Percentiles rank a stretch among this genome's conserved stretches.
phyloP scores from a whole-genome alignment of 2,329 filamentous ascomycete species.

The Aspergillus neoniger region DNA sequence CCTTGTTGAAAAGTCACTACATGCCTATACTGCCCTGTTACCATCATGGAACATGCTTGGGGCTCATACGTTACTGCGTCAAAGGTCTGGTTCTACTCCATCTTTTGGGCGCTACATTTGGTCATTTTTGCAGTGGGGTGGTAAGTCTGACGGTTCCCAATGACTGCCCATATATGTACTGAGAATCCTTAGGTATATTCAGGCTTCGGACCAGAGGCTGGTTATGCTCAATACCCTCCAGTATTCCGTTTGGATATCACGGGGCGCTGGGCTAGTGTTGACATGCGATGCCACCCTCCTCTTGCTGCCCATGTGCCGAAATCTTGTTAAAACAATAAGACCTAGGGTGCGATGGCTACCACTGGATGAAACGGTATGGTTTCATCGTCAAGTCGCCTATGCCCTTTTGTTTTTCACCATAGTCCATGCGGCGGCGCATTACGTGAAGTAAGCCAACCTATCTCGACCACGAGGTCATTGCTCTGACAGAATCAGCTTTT shows the following conservation, averaged over 20 bases:
- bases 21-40: slow-evolving; percentile 27
- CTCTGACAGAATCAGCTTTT: slow-evolving; percentile 66
- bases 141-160: slow-evolving; percentile 54
- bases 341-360: slow-evolving; percentile 87
- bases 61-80: slow-evolving; percentile 64
- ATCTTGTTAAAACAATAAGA: slow-evolving; percentile 77
- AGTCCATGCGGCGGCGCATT: slow-evolving; percentile 77
- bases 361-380: slow-evolving; percentile 95
- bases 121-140: slow-evolving; percentile 82
- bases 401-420: slow-evolving; percentile 79
- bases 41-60: slow-evolving; percentile 47
- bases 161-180: slow-evolving; percentile 2
- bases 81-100: slow-evolving; percentile 75
- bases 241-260: slow-evolving; percentile 93
- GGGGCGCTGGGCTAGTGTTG: slow-evolving; percentile 85
- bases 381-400: slow-evolving; percentile 94
- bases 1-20: slow-evolving; percentile 4
- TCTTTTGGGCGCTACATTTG: slow-evolving; percentile 80
- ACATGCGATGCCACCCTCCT: slow-evolving; percentile 85
- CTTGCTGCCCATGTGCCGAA: slow-evolving; percentile 90
- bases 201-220: slow-evolving; percentile 67
- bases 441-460: slow-evolving; percentile 74
- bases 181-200: slow-evolving; percentile 68
- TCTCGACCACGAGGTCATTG: too few species aligned
- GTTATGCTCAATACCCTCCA: slow-evolving; percentile 76